Base-by-base conservation (phyloP, 495 filamentous ascomycete species). In the Hypomontagnella monticulosa region DNA sequence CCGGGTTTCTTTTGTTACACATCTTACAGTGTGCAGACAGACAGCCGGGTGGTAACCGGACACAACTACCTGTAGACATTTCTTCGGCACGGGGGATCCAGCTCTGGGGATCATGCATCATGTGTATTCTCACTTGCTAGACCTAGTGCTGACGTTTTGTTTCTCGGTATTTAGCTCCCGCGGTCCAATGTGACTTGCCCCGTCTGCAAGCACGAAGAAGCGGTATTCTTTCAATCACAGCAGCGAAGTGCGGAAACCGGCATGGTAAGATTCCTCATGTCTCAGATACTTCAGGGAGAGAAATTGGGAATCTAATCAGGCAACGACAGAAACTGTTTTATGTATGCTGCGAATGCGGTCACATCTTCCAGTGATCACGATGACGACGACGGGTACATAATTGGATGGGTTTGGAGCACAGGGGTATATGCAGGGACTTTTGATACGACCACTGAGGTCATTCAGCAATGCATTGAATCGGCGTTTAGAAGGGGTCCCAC, bases 201-300 rank as follows among this genome's bases (percentile, higher is more conserved):
- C 11, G 83, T 83, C 57, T 99, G 95, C 81, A 81, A 85, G 41
- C 89, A 96, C 73, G 85, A 84, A 50, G 91, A 97, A 76, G 91
- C 92, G 1, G 96, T 99, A 42, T 99, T 96, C 78, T 99, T 98
- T 83, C 95, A 99, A 80, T 97, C 93, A 38, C 95, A 98, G 75
- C 93, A 97, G 80, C 89, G 96, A 71, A 96, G 89, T 49, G 90
- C 93, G 11, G 93, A 97, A 75, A 99, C 96, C 7, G 96, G 96
- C 77, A 99, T 99, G 95, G 95, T 98, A 73, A 84, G 89, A 73
- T 48, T 16, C 27, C 4, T 44, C 62, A 15, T 40, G 11, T 50
- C 54, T 41, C 37, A 18, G 7, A 8, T 32, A 37, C 4, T 5
- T 52, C 7, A 14, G 37, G 14, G 6, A 15, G 4, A 6, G 50